A percentile compares a stretch with the other conserved stretches of the same genome.
Conservation (phyloP, 2,329 filamentous ascomycete species). For the Hymenoscyphus fructigenus region DNA sequence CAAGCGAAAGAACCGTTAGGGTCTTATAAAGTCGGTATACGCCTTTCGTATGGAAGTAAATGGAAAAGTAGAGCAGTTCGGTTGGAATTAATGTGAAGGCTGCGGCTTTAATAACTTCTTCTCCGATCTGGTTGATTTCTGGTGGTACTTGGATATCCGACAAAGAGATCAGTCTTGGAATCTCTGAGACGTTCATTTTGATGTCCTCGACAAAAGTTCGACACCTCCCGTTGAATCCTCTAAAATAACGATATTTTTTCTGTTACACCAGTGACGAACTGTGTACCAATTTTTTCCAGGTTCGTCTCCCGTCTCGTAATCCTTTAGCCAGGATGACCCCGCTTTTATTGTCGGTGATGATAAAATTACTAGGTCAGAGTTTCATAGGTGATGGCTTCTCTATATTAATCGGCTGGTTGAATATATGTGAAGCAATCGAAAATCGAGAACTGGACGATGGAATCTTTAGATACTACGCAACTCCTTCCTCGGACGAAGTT, state of each 20-base stretch:
- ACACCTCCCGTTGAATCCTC: neutral
- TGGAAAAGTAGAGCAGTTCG: conserved; percentile 36
- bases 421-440: neutral
- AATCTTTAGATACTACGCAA: neutral
- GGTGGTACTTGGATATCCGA: conserved; percentile 21
- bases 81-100: conserved; percentile 33
- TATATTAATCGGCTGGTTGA: neutral
- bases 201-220: neutral
- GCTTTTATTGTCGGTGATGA: neutral
- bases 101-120: conserved; percentile 31
- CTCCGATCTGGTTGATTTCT: conserved; percentile 26
- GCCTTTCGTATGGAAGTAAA: conserved; percentile 35
- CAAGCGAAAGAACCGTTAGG: conserved; percentile 29
- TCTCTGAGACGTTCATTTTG: conserved; percentile 27
- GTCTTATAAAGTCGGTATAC: conserved; percentile 26
- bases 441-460: neutral
- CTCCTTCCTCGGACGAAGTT: neutral
- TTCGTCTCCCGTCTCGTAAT: neutral
- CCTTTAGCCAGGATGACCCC: neutral
- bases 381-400: neutral
- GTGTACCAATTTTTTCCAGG: neutral
- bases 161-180: conserved; percentile 1
- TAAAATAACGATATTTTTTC: neutral
- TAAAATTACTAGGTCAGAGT: neutral
- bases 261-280: neutral